Base-by-base conservation (phyloP, 208 protist genomes). In the Leishmania lainsoni region DNA sequence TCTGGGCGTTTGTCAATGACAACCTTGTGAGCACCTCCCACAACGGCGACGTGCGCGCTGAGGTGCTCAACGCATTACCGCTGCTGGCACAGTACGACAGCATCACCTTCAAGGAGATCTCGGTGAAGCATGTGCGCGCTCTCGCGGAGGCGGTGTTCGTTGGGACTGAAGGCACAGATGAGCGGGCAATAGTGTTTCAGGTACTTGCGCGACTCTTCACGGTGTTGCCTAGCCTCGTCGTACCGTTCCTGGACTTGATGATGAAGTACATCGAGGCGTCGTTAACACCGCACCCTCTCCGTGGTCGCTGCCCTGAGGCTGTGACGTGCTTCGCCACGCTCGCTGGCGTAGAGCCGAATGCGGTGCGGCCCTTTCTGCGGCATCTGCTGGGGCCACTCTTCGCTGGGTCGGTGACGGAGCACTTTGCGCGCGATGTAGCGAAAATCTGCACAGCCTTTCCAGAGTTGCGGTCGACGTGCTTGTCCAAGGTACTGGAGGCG, bases 391-490 rank as follows among this genome's bases (percentile, higher is more conserved):
- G 85, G 6, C 90, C 93, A 3, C 87, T 98, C 20, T 96, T 98
- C 59, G 87, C 88, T 32, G 90, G 89, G 42, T 81, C 86, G 14
- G 89, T 94, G 48, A 97, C 92, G 63, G 90, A 90, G 69, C 83
- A 83, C 51, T 96, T 96, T 78, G 89, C 95, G 35, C 87, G 85
- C 75, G 90, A 96, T 68, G 90, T 98, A 56, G 93, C 92, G n/a
- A 91, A 89, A 63, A 91, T 98, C 49, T 98, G 95, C 86, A 76
- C 84, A 26, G 92, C 87, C n/a, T 98, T 98, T 73, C 95, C 95
- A 2, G 95, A 97, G 84, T 79, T 98, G 73, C 91, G 93, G 29
- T 97, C 93, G 39, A 96, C 91, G 35, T 98, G 95, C 76, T 85
- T 98, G 20, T 92, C 88, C 12, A 96, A 95, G 86, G 92, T 97